A percentile compares a stretch with the other conserved stretches of the same genome.
These are phyloP conservation scores for Xylaria polymorpha DNA, from an alignment of 2,329 filamentous ascomycete genomes.

Conservation along the genomic window DNA sequence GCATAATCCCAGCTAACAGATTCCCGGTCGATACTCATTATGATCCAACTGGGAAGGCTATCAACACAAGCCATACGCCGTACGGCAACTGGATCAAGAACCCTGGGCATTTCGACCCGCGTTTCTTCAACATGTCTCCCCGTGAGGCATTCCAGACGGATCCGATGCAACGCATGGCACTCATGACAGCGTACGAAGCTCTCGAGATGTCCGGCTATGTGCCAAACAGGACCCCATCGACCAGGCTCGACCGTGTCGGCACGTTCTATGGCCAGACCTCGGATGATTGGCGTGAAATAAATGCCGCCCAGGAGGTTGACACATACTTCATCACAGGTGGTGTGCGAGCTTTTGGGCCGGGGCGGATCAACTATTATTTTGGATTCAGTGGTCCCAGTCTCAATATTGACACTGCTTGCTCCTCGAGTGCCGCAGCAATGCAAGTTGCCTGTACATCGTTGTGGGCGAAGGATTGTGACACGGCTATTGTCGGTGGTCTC, in stretches of 20 bases:
- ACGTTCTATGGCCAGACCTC: slow-evolving; percentile 82
- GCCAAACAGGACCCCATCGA: slow-evolving; percentile 78
- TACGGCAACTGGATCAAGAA: slow-evolving; percentile 81
- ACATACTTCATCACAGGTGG: slow-evolving; percentile 66
- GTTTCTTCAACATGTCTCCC: slow-evolving; percentile 89
- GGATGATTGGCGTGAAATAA: slow-evolving; percentile 82
- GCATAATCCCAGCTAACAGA: slow-evolving; percentile 74
- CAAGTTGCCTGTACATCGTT: slow-evolving; percentile 72
- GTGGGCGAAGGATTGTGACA: slow-evolving; percentile 82
- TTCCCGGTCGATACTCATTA: slow-evolving; percentile 78
- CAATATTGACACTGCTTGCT: slow-evolving; percentile 57
- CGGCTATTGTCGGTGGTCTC: slow-evolving; percentile 80
- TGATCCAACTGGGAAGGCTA: slow-evolving; percentile 76
- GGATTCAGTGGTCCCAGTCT: slow-evolving; percentile 55
- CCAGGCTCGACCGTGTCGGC: slow-evolving; percentile 70
- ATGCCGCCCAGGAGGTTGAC: slow-evolving; percentile 74
- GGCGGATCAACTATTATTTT: slow-evolving; percentile 60
- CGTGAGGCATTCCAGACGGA: slow-evolving; percentile 83
- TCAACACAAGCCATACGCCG: slow-evolving; percentile 81
- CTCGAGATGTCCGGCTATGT: slow-evolving; percentile 84
- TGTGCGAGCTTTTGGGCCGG: slow-evolving; percentile 62
- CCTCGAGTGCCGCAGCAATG: slow-evolving; percentile 54
- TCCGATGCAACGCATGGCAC: slow-evolving; percentile 80
- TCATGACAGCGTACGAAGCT: slow-evolving; percentile 83
- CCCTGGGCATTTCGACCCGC: slow-evolving; percentile 81